These are phyloP conservation scores for Boletus reticulatus DNA, from an alignment of 768 basidiomycete genomes.

Conservation along the genomic window DNA sequence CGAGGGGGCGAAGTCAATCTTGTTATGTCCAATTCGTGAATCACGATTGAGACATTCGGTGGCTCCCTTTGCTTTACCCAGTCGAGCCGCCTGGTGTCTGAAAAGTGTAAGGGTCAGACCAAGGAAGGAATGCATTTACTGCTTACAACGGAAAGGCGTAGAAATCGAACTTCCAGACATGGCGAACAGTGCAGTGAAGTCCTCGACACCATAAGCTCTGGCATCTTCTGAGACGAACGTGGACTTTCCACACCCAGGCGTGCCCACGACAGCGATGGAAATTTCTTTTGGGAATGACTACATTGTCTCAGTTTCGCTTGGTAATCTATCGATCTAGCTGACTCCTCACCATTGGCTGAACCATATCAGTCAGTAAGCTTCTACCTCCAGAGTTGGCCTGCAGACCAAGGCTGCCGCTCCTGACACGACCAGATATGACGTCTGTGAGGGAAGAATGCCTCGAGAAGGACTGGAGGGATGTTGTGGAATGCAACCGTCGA, in stretches of 20 bases:
- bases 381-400: slow-evolving; percentile 29
- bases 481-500: slow-evolving; percentile 37
- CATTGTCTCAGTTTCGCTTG: slow-evolving; percentile 6
- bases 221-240: slow-evolving; percentile 77
- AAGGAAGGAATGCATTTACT: not conserved
- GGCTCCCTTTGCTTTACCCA: slow-evolving; percentile 40
- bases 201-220: slow-evolving; percentile 54
- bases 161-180: slow-evolving; percentile 33
- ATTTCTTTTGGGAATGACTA: slow-evolving; percentile 36
- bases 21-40: slow-evolving; percentile 55
- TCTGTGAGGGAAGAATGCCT: slow-evolving; percentile 30
- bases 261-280: slow-evolving; percentile 78
- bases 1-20: slow-evolving; percentile 55
- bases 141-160: slow-evolving; percentile 42
- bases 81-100: slow-evolving; percentile 33
- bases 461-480: slow-evolving; percentile 39
- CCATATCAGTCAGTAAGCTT: slow-evolving; percentile 16
- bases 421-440: slow-evolving; percentile 44
- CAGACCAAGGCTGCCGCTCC: slow-evolving; percentile 61
- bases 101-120: slow-evolving; percentile 22
- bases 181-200: slow-evolving; percentile 35
- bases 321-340: not conserved
- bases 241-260: slow-evolving; percentile 80
- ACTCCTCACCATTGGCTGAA: slow-evolving; percentile 24
- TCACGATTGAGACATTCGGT: slow-evolving; percentile 45